Base-by-base conservation (phyloP, 148 eudicot genomes). In the Gaultheria prostrata region DNA sequence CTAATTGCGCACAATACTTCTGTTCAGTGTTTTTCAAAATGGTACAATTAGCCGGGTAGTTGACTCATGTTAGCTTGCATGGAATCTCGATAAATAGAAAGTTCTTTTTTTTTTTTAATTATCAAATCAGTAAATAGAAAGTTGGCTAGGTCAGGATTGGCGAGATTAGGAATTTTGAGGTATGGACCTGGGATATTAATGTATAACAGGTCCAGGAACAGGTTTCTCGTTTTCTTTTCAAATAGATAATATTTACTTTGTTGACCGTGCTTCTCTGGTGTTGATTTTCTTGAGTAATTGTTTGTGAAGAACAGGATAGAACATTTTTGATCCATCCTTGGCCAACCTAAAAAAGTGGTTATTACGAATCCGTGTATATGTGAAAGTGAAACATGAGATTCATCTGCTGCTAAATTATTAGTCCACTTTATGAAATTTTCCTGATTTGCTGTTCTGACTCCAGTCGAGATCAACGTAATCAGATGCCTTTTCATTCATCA, bases 51-150 rank as follows among this genome's bases (percentile, higher is more conserved):
- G 24, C 69, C 61, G 9, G 73, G 69, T 63, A 32, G 33, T 76
- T 77, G 75, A 54, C 76, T 79, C 56, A 56, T 51, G 78, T 54
- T 33, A 79, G 83, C 63, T 81, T 81, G 83, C 83, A 69, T 50
- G 51, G 33, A 28, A 18, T 26, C 18, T 51, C 21, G 20, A 28
- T 32, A 54, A 20, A 18, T 14, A 45, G 12, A 49, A 49, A 49
- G 43, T 39, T n/a, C n/a, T n/a, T n/a, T n/a, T n/a, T n/a, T n/a
- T n/a, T 33, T 33, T 33, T 39, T 35, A 35, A 35, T 3, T 3
- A 39, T 39, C 6, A 39, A 39, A 39, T 39, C 43, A 0, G 43
- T 39, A 39, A 39, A 39, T 4, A 61, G 8, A 61, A 63, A 45
- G 26, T 11, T 80, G 2, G 53, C 24, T 57, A n/a, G 12, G 20